Percentiles rank a stretch among this genome's conserved stretches.
These are phyloP conservation scores for Prunus kanzakura DNA, from an alignment of 306 rosid genomes.

Conservation along the genomic window DNA sequence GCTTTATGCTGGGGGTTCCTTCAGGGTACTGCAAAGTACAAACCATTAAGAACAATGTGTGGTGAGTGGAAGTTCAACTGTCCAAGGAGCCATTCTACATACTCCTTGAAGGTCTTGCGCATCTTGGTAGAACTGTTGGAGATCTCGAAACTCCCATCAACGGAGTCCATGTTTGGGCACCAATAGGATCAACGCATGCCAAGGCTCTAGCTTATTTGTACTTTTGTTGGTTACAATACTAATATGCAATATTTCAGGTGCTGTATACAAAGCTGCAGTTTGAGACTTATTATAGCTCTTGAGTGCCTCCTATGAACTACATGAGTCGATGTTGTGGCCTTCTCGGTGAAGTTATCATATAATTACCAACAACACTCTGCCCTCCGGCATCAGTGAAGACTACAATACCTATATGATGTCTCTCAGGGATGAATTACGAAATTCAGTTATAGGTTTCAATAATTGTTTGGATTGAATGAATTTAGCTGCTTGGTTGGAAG, in stretches of 20 bases:
- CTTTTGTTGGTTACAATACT: background rate
- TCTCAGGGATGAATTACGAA: background rate
- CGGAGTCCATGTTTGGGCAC: background rate
- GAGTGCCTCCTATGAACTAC: background rate
- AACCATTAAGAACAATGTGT: constrained; percentile 17
- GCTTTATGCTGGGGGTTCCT: constrained; percentile 83
- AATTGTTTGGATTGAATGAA: background rate
- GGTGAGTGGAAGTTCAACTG: background rate
- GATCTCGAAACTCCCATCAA: background rate
- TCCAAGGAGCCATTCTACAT: background rate
- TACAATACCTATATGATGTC: background rate
- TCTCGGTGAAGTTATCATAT: background rate
- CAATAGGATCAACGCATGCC: background rate
- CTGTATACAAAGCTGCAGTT: background rate
- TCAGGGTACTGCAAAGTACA: constrained; percentile 51
- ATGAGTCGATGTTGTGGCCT: background rate
- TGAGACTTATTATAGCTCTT: background rate
- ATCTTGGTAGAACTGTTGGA: background rate
- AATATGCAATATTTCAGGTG: background rate
- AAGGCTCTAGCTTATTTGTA: background rate
- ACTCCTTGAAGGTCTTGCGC: background rate
- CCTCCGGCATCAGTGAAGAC: background rate
- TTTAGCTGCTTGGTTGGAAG: background rate
- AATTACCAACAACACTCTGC: background rate
- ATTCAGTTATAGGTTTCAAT: background rate